Evolutionary conservation across 2,329 filamentous ascomycete genomes (phyloP), one percentile per base, ranked within the genome.

Genomic region (Calonectria crousiana): DNA sequence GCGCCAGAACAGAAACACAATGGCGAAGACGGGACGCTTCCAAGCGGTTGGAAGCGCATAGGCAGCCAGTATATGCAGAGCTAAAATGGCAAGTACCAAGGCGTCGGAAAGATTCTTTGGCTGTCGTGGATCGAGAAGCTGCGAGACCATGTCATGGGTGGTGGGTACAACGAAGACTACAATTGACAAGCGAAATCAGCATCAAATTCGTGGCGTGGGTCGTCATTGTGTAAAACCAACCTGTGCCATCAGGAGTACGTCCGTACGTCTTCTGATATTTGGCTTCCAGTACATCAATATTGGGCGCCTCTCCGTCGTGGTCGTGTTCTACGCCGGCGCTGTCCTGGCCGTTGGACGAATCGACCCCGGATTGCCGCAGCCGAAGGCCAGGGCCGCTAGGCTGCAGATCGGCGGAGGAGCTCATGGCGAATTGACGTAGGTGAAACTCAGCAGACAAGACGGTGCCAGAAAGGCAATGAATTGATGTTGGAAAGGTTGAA

Each of bases 131-230:
- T 97, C 97, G 80, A 99, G 92, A 70, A 99, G 91, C 87, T 98
- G 97, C 67, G 96, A 98, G 80, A 99, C 96, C 97, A 99, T 98
- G 87, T 99, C 97, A 89, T 98, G 95, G 71, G 97, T 99, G 76
- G 95, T 93, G 62, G 97, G 97, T 69, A 99, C 97, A 73, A 95
- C 94, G 84, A 99, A 99, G 81, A 98, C 97, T 98, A 82, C 62
- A 78, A 78, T 75, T 79, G 52, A 53, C 75, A 80, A 74, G 72
- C 79, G 74, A 79, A 60, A 74, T 81, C 75, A 80, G 79, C 74
- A 67, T 72, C 64, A 44, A 47, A 74, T 73, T 67, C 75, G 60
- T 44, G 11, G 67, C 41, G 28, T 49, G 30, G 67, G 74, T 71
- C 51, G 62, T 65, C 13, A 34, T 32, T 32, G 58, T 58, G 28